Evolutionary conservation across 768 basidiomycete genomes (phyloP).

Genomic region (Russula sp.): DNA sequence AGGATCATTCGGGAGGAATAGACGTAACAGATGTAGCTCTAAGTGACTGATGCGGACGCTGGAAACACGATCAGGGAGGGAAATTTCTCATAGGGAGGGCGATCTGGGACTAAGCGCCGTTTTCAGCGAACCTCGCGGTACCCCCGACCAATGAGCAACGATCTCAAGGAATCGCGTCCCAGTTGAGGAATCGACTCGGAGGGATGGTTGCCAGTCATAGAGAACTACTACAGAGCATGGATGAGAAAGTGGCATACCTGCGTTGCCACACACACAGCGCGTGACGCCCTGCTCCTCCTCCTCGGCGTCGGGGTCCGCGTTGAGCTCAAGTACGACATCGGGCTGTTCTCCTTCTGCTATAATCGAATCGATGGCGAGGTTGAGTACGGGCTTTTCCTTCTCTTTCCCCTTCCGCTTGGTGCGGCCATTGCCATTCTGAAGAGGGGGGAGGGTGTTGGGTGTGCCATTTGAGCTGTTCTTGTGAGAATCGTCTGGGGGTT

Average conservation of each 20-base stretch:
- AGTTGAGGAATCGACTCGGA: background rate
- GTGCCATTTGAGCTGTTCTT: constrained; percentile 42
- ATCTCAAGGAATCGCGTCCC: constrained; percentile 15
- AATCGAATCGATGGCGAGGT: constrained; percentile 34
- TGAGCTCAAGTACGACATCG: constrained; percentile 37
- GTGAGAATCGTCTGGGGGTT: constrained; percentile 50
- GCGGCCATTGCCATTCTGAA: constrained; percentile 39
- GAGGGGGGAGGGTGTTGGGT: constrained; percentile 33
- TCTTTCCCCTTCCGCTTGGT: constrained; percentile 65
- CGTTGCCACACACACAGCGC: constrained; percentile 82
- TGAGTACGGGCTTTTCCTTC: constrained; percentile 46
- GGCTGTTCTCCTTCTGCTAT: constrained; percentile 34
- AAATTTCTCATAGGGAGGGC: constrained; percentile 1
- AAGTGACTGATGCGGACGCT: background rate
- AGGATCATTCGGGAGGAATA: constrained; percentile 23
- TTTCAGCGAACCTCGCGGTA: constrained; percentile 12
- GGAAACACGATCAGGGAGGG: constrained; percentile 12
- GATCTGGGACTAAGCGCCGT: constrained; percentile 22
- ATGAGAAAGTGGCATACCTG: constrained; percentile 49
- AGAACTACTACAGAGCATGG: constrained; percentile 16
- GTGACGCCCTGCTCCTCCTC: constrained; percentile 63
- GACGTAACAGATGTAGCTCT: constrained; percentile 6
- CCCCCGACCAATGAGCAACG: constrained; percentile 7
- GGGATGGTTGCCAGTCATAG: background rate
- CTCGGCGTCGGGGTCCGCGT: constrained; percentile 41